Evolutionary conservation across 208 protist genomes (phyloP).

Genomic region (Trypanosomatidae sp.): DNA sequence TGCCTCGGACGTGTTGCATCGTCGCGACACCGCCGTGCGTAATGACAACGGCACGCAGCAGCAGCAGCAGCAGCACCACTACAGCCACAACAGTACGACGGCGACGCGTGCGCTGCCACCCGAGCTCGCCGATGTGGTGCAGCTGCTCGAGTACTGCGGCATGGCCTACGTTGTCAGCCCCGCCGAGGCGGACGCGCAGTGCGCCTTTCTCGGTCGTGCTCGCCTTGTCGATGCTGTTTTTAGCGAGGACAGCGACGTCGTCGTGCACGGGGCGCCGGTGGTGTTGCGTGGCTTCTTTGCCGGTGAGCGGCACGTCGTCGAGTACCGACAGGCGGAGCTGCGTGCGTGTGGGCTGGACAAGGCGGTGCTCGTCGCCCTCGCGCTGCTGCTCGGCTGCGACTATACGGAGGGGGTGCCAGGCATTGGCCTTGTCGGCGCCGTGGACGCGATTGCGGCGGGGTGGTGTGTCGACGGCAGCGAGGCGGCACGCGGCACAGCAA

Average conservation of each 20-base stretch:
- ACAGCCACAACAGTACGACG: neutral
- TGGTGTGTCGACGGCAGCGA: slow-evolving; percentile 14
- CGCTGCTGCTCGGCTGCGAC: slow-evolving; percentile 91
- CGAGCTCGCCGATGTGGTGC: slow-evolving; percentile 52
- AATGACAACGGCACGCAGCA: neutral
- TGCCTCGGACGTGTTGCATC: no score
- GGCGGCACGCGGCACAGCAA: neutral
- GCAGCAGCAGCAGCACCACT: neutral
- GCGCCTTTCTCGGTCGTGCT: slow-evolving; percentile 59
- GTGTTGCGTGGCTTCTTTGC: slow-evolving; percentile 92
- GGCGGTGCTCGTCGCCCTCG: slow-evolving; percentile 75
- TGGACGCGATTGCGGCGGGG: slow-evolving; percentile 34
- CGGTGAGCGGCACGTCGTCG: slow-evolving; percentile 39
- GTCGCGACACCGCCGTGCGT: slow-evolving; percentile 1
- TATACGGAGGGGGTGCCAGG: slow-evolving; percentile 89
- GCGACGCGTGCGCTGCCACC: slow-evolving; percentile 16
- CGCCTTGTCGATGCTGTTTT: slow-evolving; percentile 91
- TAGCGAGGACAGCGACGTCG: slow-evolving; percentile 93
- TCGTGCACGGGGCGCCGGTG: slow-evolving; percentile 88
- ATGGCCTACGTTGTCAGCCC: slow-evolving; percentile 83
- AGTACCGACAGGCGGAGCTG: slow-evolving; percentile 44
- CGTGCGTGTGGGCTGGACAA: slow-evolving; percentile 63
- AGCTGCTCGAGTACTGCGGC: slow-evolving; percentile 76
- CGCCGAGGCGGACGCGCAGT: slow-evolving; percentile 91
- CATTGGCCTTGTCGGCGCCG: slow-evolving; percentile 59